Conservation (phyloP, 306 rosid genomes). For the Trifolium repens region DNA sequence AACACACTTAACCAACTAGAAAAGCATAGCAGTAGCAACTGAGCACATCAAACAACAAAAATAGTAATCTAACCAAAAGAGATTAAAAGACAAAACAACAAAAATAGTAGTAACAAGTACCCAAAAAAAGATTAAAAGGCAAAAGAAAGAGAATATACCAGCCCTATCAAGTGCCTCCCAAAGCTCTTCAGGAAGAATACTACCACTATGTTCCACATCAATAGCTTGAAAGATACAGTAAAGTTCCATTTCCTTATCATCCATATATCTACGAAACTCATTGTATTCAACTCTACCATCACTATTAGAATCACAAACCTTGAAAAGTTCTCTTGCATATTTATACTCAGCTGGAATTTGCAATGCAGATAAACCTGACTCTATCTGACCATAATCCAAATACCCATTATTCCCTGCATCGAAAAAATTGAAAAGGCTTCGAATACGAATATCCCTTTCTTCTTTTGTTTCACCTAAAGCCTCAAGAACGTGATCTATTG, state of each 20-base stretch:
- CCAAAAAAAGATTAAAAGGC: neutral
- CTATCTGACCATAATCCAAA: conserved; percentile 56
- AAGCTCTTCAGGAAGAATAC: conserved; percentile 63
- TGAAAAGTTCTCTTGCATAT: conserved; percentile 59
- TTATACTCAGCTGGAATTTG: conserved; percentile 57
- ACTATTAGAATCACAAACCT: conserved; percentile 54
- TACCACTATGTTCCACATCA: conserved; percentile 59
- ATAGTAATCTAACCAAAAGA: neutral
- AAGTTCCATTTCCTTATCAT: conserved; percentile 60
- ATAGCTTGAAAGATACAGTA: conserved; percentile 60
- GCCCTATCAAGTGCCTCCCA: conserved; percentile 61
- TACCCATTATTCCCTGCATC: conserved; percentile 50
- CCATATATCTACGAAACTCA: conserved; percentile 61
- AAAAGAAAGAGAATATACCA: conserved; percentile 42
- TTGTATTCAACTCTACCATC: conserved; percentile 55
- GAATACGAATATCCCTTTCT: conserved; percentile 58
- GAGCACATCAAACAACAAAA: neutral
- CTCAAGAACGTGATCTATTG: conserved; percentile 57
- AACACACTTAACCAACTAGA: neutral
- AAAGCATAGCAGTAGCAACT: no score
- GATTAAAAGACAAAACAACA: neutral
- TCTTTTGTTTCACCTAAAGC: conserved; percentile 58
- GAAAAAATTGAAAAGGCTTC: conserved; percentile 55
- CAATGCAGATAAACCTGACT: conserved; percentile 53
- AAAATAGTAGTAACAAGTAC: conserved; percentile 10